Evolutionary conservation across 306 rosid genomes (phyloP).

Genomic region (Comarum palustre): DNA sequence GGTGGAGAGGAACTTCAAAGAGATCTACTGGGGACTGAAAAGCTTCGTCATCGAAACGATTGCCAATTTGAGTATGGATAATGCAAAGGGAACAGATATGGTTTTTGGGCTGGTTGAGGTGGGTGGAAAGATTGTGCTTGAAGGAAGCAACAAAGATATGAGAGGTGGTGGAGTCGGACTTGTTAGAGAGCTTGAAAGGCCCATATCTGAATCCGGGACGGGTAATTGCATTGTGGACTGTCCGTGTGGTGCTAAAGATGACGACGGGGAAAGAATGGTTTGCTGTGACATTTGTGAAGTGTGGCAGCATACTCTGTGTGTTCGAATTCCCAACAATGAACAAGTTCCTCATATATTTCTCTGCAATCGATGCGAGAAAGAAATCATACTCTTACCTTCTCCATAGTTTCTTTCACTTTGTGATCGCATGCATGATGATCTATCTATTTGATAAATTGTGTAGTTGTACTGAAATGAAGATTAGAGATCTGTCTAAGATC

Average conservation of each 20-base stretch:
- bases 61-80: conserved; percentile 24
- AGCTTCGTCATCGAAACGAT: conserved; percentile 54
- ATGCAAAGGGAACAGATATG: conserved; percentile 46
- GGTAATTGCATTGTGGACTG: conserved; percentile 46
- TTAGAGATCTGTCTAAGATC: background rate
- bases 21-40: conserved; percentile 68
- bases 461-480: background rate
- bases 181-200: background rate
- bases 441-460: background rate
- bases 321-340: conserved; percentile 61
- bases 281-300: conserved; percentile 82
- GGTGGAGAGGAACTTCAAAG: conserved; percentile 65
- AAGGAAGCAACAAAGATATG: conserved; percentile 36
- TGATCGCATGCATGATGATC: background rate
- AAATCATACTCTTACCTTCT: conserved; percentile 55
- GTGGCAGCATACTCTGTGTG: conserved; percentile 78
- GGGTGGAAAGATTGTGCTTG: conserved; percentile 56
- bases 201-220: conserved; percentile 40
- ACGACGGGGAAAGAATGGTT: conserved; percentile 84
- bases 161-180: background rate
- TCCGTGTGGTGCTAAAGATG: conserved; percentile 72
- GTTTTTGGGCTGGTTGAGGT: conserved; percentile 49
- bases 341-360: conserved; percentile 69
- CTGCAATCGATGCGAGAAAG: conserved; percentile 71
- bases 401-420: conserved; percentile 29